Base-by-base conservation (phyloP, 2,329 filamentous ascomycete species). In the Xylaria arbuscula region DNA sequence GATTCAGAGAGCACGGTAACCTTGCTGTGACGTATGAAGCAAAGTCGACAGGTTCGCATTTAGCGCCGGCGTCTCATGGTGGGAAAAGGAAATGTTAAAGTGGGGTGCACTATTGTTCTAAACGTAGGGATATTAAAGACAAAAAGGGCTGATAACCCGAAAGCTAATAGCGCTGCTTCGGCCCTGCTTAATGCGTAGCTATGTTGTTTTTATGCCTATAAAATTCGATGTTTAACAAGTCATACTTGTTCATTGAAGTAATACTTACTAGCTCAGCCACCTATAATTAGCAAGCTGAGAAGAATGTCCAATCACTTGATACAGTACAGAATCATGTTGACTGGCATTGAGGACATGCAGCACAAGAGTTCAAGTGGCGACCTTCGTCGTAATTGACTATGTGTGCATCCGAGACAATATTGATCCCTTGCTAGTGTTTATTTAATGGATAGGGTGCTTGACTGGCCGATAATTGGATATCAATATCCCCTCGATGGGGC, bases 351-450 rank as follows among this genome's bases (percentile, higher is more conserved):
- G 38, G 34, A 11, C n/a, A 38, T 45, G 22, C 19, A 34, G 2
- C 13, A 56, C 50, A n/a, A n/a, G 32, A 17, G 11, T 15, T 4
- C 8, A 40, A n/a, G 40, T 38, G 34, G 22, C 54, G 40, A 51
- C 34, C 28, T 13, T 10, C 47, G 24, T 47, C 38, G 38, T 19
- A 17, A 24, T 24, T 55, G 50, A 28, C 24, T 19, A 15, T 15
- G 10, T 61, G 22, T 13, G 5, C 9, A 48, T 38, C 15, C 6
- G 1, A 28, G 22, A 28, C 50, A 36, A 28, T 19, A 28, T n/a
- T n/a, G n/a, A 42, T 56, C 48, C 48, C 48, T 34, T 51, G n/a
- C 38, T 19, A 10, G 38, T 42, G 10, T 19, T 34, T 62, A 54
- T 62, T 50, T 22, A 5, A 19, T 54, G 19, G 10, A 22, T 47